Evolutionary conservation across 1,284 basidiomycete species (phyloP).

Genomic region (Volvariella volvacea): DNA sequence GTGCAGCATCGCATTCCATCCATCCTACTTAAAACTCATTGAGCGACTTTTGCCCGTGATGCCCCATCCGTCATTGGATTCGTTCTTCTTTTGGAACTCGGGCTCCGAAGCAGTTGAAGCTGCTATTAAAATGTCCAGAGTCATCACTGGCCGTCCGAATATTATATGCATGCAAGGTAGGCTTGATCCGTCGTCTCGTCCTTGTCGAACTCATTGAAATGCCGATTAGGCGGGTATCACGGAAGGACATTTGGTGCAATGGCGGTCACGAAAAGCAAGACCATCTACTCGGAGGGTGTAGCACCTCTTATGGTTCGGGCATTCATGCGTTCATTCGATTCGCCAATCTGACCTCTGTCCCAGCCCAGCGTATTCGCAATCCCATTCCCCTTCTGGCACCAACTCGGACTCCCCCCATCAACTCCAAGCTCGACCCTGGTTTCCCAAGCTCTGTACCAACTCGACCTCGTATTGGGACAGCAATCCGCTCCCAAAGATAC

Average conservation of each 20-base stretch:
- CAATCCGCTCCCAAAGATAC: slow-evolving; percentile 84
- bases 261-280: slow-evolving; percentile 88
- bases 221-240: slow-evolving; percentile 64
- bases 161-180: slow-evolving; percentile 85
- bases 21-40: slow-evolving; percentile 73
- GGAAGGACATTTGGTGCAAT: slow-evolving; percentile 86
- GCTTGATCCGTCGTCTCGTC: slow-evolving; percentile 7
- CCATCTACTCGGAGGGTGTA: slow-evolving; percentile 76
- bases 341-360: slow-evolving; percentile 1
- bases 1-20: slow-evolving; percentile 77
- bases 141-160: slow-evolving; percentile 75
- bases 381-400: slow-evolving; percentile 94
- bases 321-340: background rate
- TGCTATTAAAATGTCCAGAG: slow-evolving; percentile 74
- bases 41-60: slow-evolving; percentile 75
- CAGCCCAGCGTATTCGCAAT: slow-evolving; percentile 81
- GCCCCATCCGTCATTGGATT: slow-evolving; percentile 84
- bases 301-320: slow-evolving; percentile 73
- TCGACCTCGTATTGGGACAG: slow-evolving; percentile 79
- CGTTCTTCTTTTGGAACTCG: slow-evolving; percentile 96
- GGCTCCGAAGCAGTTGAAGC: slow-evolving; percentile 89
- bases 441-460: slow-evolving; percentile 69
- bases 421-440: slow-evolving; percentile 67
- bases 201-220: background rate
- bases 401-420: slow-evolving; percentile 58